Evolutionary conservation across 2,329 filamentous ascomycete genomes (phyloP).

Genomic region (Cladosporium austrohemisphaericum): DNA sequence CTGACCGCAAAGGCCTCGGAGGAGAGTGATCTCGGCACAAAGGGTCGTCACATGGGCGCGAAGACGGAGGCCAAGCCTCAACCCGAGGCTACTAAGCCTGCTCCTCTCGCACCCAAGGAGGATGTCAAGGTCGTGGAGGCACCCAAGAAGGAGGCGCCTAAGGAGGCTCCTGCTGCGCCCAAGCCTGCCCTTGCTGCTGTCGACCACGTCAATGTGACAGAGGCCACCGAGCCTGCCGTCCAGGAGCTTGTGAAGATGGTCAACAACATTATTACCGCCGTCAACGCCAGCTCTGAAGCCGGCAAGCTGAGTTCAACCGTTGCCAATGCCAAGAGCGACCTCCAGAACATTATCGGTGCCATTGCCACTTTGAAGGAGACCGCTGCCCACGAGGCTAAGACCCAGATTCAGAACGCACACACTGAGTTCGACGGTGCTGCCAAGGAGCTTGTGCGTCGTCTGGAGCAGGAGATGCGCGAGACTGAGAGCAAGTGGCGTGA

Average conservation of each 20-base stretch:
- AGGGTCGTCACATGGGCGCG: conserved; percentile 61
- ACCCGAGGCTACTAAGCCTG: conserved; percentile 37
- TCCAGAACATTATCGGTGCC: conserved; percentile 72
- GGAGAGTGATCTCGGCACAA: conserved; percentile 39
- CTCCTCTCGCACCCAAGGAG: conserved; percentile 18
- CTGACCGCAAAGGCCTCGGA: conserved; percentile 73
- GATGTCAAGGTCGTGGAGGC: conserved; percentile 30
- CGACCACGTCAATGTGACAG: conserved; percentile 69
- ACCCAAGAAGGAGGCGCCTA: conserved; percentile 26
- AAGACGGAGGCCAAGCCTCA: conserved; percentile 46
- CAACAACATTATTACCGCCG: conserved; percentile 90
- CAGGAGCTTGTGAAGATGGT: conserved; percentile 93
- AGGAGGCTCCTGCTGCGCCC: conserved; percentile 41
- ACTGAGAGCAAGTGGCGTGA: conserved; percentile 81
- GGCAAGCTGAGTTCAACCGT: conserved; percentile 75
- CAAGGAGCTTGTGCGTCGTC: conserved; percentile 79
- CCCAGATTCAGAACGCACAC: conserved; percentile 67
- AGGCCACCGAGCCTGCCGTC: conserved; percentile 79
- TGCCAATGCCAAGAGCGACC: conserved; percentile 77
- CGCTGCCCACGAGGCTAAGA: conserved; percentile 67
- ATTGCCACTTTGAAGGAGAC: conserved; percentile 70
- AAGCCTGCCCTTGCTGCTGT: conserved; percentile 51
- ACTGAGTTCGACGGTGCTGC: conserved; percentile 83
- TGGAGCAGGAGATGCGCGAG: conserved; percentile 75
- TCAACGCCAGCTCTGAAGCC: conserved; percentile 80